Percentiles rank a stretch among this genome's conserved stretches.
Evolutionary conservation across 768 basidiomycete species (phyloP).

Genomic region (Suillus discolor): DNA sequence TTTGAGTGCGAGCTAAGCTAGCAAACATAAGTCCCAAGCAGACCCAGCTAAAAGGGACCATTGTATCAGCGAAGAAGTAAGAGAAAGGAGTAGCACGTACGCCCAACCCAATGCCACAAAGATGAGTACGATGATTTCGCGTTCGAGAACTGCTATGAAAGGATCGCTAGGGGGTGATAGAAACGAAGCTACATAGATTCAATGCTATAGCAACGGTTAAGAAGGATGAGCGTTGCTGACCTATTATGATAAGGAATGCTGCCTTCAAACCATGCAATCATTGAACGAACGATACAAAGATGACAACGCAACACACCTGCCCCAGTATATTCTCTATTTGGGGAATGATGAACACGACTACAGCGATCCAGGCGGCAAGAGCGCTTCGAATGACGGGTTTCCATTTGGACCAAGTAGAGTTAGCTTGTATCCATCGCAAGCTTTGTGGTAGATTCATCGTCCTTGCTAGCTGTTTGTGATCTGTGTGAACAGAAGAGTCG

Average conservation of each 20-base stretch:
- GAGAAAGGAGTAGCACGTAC: constrained; percentile 40
- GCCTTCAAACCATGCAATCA: constrained; percentile 42
- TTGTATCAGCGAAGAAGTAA: not conserved
- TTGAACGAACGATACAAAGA: not conserved
- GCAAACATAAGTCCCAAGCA: constrained; percentile 69
- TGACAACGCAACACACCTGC: constrained; percentile 40
- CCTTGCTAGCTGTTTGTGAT: not conserved
- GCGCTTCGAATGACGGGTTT: constrained; percentile 68
- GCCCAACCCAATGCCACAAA: constrained; percentile 59
- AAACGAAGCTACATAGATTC: constrained; percentile 49
- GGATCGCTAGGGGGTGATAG: constrained; percentile 70
- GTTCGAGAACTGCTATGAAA: constrained; percentile 68
- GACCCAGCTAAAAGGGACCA: constrained; percentile 51
- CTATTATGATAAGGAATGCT: constrained; percentile 64
- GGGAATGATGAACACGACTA: constrained; percentile 61
- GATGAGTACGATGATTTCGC: constrained; percentile 56
- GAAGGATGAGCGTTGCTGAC: constrained; percentile 32
- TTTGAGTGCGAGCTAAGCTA: constrained; percentile 51
- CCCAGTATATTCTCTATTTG: constrained; percentile 52
- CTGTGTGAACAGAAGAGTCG: not conserved
- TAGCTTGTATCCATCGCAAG: constrained; percentile 59
- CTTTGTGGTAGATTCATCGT: constrained; percentile 27
- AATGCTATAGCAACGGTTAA: not conserved
- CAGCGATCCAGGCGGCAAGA: constrained; percentile 60
- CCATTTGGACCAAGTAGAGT: constrained; percentile 57